Evolutionary conservation across 2,329 filamentous ascomycete genomes (phyloP).

Genomic region (Aspergillus flavus): DNA sequence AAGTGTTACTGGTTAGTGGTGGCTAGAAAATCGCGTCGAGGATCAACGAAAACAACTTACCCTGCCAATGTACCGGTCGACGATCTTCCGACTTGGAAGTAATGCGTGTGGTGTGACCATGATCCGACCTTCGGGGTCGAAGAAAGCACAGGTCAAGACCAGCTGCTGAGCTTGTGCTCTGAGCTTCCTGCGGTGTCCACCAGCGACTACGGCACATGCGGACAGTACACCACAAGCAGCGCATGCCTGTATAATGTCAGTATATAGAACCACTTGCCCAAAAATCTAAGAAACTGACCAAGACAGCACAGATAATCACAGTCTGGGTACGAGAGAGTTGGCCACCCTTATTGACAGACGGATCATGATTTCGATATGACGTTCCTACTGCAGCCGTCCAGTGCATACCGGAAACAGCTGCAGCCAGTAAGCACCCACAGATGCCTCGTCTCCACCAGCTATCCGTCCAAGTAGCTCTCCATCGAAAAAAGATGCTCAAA

Average conservation of each 20-base stretch:
- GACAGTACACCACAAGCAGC: constrained; percentile 64
- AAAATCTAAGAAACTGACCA: constrained; percentile 54
- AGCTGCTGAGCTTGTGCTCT: constrained; percentile 65
- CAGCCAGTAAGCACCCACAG: constrained; percentile 69
- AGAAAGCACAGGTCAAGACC: constrained; percentile 49
- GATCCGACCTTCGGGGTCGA: constrained; percentile 46
- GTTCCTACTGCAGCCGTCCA: constrained; percentile 78
- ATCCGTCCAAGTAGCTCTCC: constrained; percentile 74
- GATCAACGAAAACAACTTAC: constrained; percentile 37
- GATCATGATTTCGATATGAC: constrained; percentile 60
- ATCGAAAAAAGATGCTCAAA: constrained; percentile 75
- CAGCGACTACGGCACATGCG: constrained; percentile 57
- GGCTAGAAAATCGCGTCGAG: background rate
- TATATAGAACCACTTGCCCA: background rate
- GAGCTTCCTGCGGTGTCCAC: constrained; percentile 56
- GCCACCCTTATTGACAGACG: constrained; percentile 42
- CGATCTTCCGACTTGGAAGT: constrained; percentile 66
- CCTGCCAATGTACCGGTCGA: constrained; percentile 71
- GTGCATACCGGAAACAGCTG: constrained; percentile 83
- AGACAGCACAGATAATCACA: constrained; percentile 71
- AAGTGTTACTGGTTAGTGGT: background rate
- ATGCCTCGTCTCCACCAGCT: constrained; percentile 73
- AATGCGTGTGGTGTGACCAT: constrained; percentile 51
- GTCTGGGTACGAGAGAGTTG: constrained; percentile 64
- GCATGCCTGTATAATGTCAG: constrained; percentile 53